Base-by-base conservation (phyloP, 179 eudicot genomes). In the Corrigiola litoralis region DNA sequence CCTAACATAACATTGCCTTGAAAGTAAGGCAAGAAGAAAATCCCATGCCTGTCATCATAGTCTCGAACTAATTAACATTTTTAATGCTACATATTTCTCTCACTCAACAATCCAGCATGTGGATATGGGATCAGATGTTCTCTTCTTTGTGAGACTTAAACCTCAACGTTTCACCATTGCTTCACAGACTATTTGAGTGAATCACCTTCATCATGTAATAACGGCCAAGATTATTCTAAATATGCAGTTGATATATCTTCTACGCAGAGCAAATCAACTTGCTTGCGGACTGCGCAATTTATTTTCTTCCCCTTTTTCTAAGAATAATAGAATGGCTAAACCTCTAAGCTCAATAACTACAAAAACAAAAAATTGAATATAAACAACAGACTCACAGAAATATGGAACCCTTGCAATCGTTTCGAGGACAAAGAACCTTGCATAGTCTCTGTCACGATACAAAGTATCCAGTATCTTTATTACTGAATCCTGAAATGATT, bases 341-440 rank as follows among this genome's bases (percentile, higher is more conserved):
- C 9, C 25, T 41, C 49, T 27, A 13, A 14, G 64, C 54, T 20
- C 29, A 47, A 62, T 27, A 49, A 65, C 10, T 34, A 69, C 31
- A 65, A 20, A 31, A n/a, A 41, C 20, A 65, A 21, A 14, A 34
- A 41, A 10, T 53, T 24, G 29, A 49, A 50, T 38, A 50, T 17
- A 36, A 64, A 61, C 40, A 47, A 50, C 13, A 61, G 48, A 78
- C 85, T 94, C 79, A 91, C 99, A 92, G 77, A 95, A 95, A 72
- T 95, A 95, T 48, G 99, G 99, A 73, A 95, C 97, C 81, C 99
- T 83, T 40, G 99, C 99, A 69, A 95, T 84, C 32, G 96, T 95
- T 84, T 95, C 99, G 58, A 95, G 75, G 65, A 95, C 99, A 81
- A 69, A 95, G 79, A 95, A 95, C 77, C 99, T 84, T 72, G 95